phyloP scores from a whole-genome alignment of 345 rosid genomes.

The Salix arbutifolia region DNA sequence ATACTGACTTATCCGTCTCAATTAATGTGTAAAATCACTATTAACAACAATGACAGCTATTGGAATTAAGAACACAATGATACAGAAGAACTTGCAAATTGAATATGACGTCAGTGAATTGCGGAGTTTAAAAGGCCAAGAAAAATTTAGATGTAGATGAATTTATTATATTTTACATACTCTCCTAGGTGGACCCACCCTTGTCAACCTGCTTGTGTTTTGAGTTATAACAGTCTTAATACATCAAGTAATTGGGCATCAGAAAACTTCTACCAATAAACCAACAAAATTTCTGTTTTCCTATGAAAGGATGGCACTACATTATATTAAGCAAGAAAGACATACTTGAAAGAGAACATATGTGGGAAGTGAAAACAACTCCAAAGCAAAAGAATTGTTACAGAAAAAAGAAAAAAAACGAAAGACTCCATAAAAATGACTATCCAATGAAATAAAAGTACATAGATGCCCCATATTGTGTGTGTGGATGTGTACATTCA shows the following conservation, averaged over 20 bases:
- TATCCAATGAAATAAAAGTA: background rate
- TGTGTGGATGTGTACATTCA: background rate
- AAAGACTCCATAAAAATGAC: background rate
- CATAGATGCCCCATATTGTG: background rate
- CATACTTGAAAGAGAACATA: background rate
- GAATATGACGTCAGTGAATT: background rate
- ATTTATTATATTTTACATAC: background rate
- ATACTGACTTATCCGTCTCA: background rate
- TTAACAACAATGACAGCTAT: background rate
- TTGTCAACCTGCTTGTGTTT: background rate
- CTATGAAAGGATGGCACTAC: background rate
- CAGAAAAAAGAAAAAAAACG: background rate
- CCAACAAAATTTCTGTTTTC: background rate
- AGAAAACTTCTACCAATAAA: background rate
- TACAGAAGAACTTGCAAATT: background rate
- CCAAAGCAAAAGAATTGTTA: background rate
- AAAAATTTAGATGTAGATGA: background rate
- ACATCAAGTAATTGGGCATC: background rate
- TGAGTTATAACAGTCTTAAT: background rate
- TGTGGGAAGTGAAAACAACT: background rate
- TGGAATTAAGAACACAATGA: background rate
- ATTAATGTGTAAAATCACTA: background rate
- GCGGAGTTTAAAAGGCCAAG: background rate
- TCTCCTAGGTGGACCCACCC: background rate
- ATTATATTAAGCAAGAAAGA: background rate